A percentile compares a stretch with the other conserved stretches of the same genome.
phyloP scores from a whole-genome alignment of 148 eudicot species.

The Persicaria tinctoria region DNA sequence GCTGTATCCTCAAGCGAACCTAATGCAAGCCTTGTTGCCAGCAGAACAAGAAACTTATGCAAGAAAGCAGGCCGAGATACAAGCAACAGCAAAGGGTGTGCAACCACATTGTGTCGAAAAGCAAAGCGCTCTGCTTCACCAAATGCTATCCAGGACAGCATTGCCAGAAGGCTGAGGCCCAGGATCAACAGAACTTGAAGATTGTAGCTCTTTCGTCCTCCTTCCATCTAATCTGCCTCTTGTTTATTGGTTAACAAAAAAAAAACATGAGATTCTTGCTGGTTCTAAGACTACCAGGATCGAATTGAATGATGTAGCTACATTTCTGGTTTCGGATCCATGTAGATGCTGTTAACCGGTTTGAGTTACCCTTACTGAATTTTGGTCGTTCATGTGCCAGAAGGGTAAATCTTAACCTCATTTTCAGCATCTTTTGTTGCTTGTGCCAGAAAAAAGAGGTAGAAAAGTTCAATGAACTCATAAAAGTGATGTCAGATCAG shows the following conservation, averaged over 20 bases:
- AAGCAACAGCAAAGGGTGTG: no score
- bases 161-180: slow-evolving; percentile 9
- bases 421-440: neutral
- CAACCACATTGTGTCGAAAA: neutral
- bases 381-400: neutral
- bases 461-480: neutral
- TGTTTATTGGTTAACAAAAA: neutral
- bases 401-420: no score
- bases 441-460: neutral
- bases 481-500: slow-evolving; percentile 7
- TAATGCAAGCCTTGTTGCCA: no score
- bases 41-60: no score
- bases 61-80: no score
- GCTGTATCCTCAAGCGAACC: no score
- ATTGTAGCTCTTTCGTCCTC: no score
- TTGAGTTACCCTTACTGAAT: neutral
- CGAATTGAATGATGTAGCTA: no score
- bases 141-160: slow-evolving; percentile 1
- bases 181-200: neutral
- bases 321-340: no score
- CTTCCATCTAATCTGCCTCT: neutral
- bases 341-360: neutral
- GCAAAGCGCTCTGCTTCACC: neutral
- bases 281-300: no score
- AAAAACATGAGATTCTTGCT: neutral